phyloP scores from a whole-genome alignment of 1,284 basidiomycete species.

The Thecaphora thlaspeos region DNA sequence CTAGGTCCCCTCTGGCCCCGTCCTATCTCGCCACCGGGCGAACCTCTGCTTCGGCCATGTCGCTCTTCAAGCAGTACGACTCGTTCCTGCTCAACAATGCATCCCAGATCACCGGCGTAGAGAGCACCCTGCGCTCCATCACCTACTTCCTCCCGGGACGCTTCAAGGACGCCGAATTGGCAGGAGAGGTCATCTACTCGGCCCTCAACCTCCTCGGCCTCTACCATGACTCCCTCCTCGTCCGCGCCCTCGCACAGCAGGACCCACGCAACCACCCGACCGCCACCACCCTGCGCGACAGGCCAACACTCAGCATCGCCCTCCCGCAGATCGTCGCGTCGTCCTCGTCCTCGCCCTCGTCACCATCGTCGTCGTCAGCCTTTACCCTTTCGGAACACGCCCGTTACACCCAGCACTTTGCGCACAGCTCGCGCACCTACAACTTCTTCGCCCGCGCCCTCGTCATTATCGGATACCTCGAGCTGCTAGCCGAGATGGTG shows the following conservation, averaged over 20 bases:
- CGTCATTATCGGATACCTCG: slow-evolving; percentile 54
- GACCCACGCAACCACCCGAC: not conserved
- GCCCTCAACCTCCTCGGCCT: slow-evolving; percentile 59
- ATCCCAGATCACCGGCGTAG: slow-evolving; percentile 70
- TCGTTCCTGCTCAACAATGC: slow-evolving; percentile 52
- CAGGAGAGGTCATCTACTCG: slow-evolving; percentile 55
- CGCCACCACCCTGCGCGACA: too few species aligned
- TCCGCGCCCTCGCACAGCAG: slow-evolving; percentile 45
- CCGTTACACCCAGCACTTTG: slow-evolving; percentile 58
- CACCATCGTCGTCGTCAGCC: not conserved
- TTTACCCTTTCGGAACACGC: slow-evolving; percentile 57
- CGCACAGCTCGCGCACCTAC: slow-evolving; percentile 49
- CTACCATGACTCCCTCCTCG: slow-evolving; percentile 60
- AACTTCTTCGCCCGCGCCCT: slow-evolving; percentile 50
- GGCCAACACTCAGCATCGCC: too few species aligned
- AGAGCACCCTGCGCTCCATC: slow-evolving; percentile 80
- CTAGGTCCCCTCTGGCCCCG: too few species aligned
- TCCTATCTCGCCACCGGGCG: too few species aligned
- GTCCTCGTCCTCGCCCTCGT: not conserved
- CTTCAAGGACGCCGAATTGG: slow-evolving; percentile 90
- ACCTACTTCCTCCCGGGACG: slow-evolving; percentile 93
- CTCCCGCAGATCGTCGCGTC: too few species aligned
- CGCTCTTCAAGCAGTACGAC: slow-evolving; percentile 50
- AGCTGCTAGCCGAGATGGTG: slow-evolving; percentile 59
- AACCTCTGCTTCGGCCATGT: slow-evolving; percentile 12